Evolutionary conservation across 75 land plant species (phyloP).

Genomic region (Selaginella tamariscina): DNA sequence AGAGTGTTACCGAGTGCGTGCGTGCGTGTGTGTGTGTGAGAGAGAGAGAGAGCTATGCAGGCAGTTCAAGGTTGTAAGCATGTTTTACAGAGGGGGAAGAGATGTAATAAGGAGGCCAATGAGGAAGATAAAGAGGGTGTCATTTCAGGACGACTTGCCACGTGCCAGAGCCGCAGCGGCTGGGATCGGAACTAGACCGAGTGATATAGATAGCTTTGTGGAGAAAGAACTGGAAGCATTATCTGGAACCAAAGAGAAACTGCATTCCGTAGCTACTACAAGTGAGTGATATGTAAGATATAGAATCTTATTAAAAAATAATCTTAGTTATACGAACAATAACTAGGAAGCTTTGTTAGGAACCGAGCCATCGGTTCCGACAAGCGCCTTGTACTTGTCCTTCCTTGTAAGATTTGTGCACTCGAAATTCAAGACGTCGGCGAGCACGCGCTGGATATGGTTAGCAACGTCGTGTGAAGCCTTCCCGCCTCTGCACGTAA

Average conservation of each 20-base stretch:
- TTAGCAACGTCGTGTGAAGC: conserved; percentile 80
- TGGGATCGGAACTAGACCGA: background rate
- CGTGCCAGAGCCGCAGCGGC: background rate
- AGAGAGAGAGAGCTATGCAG: background rate
- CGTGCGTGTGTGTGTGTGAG: too few species aligned
- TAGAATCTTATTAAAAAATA: too few species aligned
- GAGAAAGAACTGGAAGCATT: conserved; percentile 11
- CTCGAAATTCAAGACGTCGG: conserved; percentile 63
- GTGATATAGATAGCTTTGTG: conserved; percentile 11
- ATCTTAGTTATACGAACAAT: too few species aligned
- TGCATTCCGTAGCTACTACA: background rate
- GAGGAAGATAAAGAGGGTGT: background rate
- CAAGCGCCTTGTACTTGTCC: conserved; percentile 71
- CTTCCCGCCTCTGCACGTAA: conserved; percentile 59
- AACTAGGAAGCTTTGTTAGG: too few species aligned
- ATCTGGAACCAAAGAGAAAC: conserved; percentile 8
- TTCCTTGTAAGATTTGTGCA: conserved; percentile 79
- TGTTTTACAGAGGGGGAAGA: background rate
- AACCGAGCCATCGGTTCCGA: conserved; percentile 34
- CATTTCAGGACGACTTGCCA: background rate
- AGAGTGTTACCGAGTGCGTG: too few species aligned
- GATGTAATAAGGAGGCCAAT: background rate
- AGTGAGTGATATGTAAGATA: background rate
- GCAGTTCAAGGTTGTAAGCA: background rate
- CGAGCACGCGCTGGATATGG: conserved; percentile 62